Base-by-base conservation (phyloP, 164 flowering plant species). In the Taxillus chinensis region DNA sequence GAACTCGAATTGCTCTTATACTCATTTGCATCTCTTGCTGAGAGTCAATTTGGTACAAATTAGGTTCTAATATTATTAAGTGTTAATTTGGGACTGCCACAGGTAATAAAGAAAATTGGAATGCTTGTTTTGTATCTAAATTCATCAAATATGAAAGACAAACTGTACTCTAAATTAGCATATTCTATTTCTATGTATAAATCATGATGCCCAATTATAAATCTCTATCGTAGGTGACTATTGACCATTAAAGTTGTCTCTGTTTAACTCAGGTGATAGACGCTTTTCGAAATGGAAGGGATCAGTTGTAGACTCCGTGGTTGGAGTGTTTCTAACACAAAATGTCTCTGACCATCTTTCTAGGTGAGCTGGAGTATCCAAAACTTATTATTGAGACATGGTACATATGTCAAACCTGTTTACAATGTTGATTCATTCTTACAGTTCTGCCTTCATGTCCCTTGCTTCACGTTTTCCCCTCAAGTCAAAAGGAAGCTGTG, bases 291-390 rank as follows among this genome's bases (percentile, higher is more conserved):
- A 57, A 41, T 86, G 92, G 92, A 86, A 86, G 62, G 92, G 92
- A 59, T 86, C 92, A 39, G 87, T 86, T 45, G 75, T 86, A 60
- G 92, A 86, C 72, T 86, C 92, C 27, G 89, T 83, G 45, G 64
- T 84, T 65, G 92, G 92, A 46, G 92, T 86, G 53, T 86, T 83
- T 59, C 85, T 86, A 7, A 86, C 92, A 48, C 92, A 86, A 63
- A 86, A 86, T 78, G 92, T 86, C 39, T 82, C 92, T 49, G 92
- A 86, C 57, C 92, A 86, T 73, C 83, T 83, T 42, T 86, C 92
- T 7, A 86, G 92, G 92, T 84, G 53, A 65, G 62, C 42, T 63
- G 48, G 38, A 58, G 13, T 59, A 54, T 57, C 57, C 27, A 27
- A 27, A 27, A 27, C 27, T 27, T 27, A 27, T 27, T 27, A 27